These are phyloP conservation scores for Opeltia flavorubescens DNA, from an alignment of 495 filamentous ascomycete genomes.

Conservation along the genomic window DNA sequence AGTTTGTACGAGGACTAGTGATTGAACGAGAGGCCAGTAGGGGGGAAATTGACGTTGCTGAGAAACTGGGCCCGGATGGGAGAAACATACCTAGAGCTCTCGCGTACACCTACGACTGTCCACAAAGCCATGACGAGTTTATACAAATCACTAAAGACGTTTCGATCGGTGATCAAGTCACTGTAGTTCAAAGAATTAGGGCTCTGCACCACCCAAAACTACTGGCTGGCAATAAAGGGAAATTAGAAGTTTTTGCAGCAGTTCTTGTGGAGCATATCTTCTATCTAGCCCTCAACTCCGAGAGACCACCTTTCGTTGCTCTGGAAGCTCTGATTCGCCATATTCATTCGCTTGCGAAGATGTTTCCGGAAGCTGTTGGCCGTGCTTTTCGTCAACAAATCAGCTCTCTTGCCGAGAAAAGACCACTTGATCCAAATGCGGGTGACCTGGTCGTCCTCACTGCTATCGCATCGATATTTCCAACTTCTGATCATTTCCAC, in stretches of 20 bases:
- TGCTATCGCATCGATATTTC: conserved; percentile 71
- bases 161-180: conserved; percentile 48
- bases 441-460: conserved; percentile 74
- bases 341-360: conserved; percentile 76
- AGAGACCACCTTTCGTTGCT: conserved; percentile 40
- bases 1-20: conserved; percentile 51
- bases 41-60: conserved; percentile 23
- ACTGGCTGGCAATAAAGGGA: conserved; percentile 65
- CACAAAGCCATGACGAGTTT: conserved; percentile 59
- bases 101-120: conserved; percentile 75
- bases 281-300: conserved; percentile 41
- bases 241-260: conserved; percentile 57
- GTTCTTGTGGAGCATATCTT: conserved; percentile 67
- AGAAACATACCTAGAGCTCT: conserved; percentile 45
- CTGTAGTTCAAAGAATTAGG: conserved; percentile 76
- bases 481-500: conserved; percentile 94
- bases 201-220: conserved; percentile 83
- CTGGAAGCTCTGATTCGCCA: conserved; percentile 61
- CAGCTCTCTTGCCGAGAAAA: conserved; percentile 42
- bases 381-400: conserved; percentile 63
- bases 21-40: conserved; percentile 33
- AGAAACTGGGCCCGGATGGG: no score
- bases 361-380: conserved; percentile 60
- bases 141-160: conserved; percentile 47
- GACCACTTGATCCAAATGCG: conserved; percentile 44